These are phyloP conservation scores for Panaeolus papilionaceus DNA, from an alignment of 768 basidiomycete genomes.

Conservation along the genomic window DNA sequence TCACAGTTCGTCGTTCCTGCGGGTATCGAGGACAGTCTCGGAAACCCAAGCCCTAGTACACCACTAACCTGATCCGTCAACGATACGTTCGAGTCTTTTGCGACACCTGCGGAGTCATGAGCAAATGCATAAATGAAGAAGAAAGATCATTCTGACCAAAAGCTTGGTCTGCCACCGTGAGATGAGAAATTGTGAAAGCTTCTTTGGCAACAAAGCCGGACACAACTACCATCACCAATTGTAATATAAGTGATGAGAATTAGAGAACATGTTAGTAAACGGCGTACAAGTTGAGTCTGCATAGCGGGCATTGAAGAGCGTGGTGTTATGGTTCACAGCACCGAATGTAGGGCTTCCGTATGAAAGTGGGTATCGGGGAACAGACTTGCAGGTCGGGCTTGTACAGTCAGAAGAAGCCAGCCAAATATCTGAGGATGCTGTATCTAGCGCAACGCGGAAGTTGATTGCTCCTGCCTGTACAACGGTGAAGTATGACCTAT, in stretches of 20 bases:
- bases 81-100: conserved; percentile 66
- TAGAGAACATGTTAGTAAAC: conserved; percentile 9
- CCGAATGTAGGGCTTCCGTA: conserved; percentile 73
- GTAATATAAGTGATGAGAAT: conserved; percentile 10
- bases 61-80: conserved; percentile 72
- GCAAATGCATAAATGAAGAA: conserved; percentile 1
- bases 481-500: conserved; percentile 72
- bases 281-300: conserved; percentile 71
- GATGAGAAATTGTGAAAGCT: conserved; percentile 60
- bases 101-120: conserved; percentile 50
- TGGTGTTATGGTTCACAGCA: conserved; percentile 65
- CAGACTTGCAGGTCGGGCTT: conserved; percentile 54
- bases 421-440: conserved; percentile 79
- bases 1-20: conserved; percentile 53
- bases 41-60: conserved; percentile 77
- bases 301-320: conserved; percentile 64
- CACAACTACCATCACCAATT: conserved; percentile 48
- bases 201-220: conserved; percentile 78
- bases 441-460: conserved; percentile 77
- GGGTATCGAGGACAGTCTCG: conserved; percentile 70
- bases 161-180: conserved; percentile 65
- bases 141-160: conserved; percentile 56
- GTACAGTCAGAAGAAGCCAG: conserved; percentile 67
- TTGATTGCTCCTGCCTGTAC: conserved; percentile 65
- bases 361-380: conserved; percentile 74